phyloP scores from a whole-genome alignment of 305 asterid species.

The Fraxinus dipetala region DNA sequence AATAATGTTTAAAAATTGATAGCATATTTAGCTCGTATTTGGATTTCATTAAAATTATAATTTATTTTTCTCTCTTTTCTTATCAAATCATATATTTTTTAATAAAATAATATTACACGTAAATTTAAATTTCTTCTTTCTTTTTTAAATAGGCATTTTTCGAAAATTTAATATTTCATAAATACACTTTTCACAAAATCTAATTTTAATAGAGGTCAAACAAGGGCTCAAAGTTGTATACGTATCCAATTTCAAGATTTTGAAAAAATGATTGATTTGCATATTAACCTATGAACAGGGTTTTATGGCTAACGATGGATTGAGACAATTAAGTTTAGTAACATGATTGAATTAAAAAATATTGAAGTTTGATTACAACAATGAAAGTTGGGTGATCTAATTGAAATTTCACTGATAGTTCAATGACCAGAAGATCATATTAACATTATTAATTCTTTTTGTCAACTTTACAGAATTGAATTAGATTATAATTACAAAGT shows the following conservation, averaged over 20 bases:
- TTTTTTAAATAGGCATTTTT: no score
- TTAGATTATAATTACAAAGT: not conserved
- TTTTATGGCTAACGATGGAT: no score
- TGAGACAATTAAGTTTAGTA: not conserved
- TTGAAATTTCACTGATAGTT: not conserved
- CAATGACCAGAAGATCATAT: not conserved
- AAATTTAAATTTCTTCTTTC: no score
- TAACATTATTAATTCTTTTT: not conserved
- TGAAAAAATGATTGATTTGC: not conserved
- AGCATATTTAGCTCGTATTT: not conserved
- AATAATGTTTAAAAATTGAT: not conserved
- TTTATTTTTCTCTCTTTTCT: no score
- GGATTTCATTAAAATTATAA: no score
- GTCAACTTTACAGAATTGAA: not conserved
- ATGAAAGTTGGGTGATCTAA: not conserved
- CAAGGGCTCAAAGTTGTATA: not conserved
- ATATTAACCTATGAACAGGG: no score
- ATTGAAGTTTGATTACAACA: not conserved
- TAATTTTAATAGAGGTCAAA: no score
- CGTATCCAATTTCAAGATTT: not conserved
- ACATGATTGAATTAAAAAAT: not conserved
- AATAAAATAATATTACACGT: no score
- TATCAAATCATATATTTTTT: no score
- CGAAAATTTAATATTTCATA: no score
- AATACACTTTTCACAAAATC: no score